These are phyloP conservation scores for Xylaria sp. DNA, from an alignment of 2,329 filamentous ascomycete genomes.

Conservation along the genomic window DNA sequence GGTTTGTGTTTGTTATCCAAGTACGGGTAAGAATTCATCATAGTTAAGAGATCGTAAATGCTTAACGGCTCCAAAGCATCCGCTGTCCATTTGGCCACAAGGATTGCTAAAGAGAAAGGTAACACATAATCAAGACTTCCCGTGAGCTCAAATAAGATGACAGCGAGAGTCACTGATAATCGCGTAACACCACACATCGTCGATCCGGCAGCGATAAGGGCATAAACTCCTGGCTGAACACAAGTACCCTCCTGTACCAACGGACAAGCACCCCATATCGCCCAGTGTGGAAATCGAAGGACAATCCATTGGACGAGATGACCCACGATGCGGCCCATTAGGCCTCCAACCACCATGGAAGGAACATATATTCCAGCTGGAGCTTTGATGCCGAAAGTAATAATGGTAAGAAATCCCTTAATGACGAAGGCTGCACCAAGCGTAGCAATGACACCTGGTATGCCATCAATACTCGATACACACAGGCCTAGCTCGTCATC, in stretches of 20 bases:
- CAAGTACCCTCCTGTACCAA: slow-evolving; percentile 76
- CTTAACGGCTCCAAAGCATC: slow-evolving; percentile 93
- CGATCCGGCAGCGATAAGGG: slow-evolving; percentile 89
- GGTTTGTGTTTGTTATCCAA: slow-evolving; percentile 96
- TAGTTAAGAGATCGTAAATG: slow-evolving; percentile 93
- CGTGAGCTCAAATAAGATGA: slow-evolving; percentile 95
- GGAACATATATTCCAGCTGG: slow-evolving; percentile 97
- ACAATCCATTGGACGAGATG: slow-evolving; percentile 85
- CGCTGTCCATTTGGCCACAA: slow-evolving; percentile 98
- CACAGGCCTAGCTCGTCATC: slow-evolving; percentile 76
- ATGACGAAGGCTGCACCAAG: slow-evolving; percentile 82
- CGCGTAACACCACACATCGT: slow-evolving; percentile 98
- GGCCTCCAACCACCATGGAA: slow-evolving; percentile 95
- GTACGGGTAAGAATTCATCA: slow-evolving; percentile 97
- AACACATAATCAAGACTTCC: slow-evolving; percentile 94
- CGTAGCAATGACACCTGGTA: slow-evolving; percentile 75
- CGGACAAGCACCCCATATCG: slow-evolving; percentile 77
- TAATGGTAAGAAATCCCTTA: slow-evolving; percentile 84
- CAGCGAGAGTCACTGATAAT: slow-evolving; percentile 88
- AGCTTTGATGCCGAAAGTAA: slow-evolving; percentile 96
- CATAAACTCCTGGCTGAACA: slow-evolving; percentile 96
- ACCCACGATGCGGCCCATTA: slow-evolving; percentile 87
- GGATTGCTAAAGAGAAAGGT: slow-evolving; percentile 88
- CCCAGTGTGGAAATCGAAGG: slow-evolving; percentile 71
- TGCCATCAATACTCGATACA: slow-evolving; percentile 72